phyloP scores from a whole-genome alignment of 768 basidiomycete species.

The Lactarius sp. region DNA sequence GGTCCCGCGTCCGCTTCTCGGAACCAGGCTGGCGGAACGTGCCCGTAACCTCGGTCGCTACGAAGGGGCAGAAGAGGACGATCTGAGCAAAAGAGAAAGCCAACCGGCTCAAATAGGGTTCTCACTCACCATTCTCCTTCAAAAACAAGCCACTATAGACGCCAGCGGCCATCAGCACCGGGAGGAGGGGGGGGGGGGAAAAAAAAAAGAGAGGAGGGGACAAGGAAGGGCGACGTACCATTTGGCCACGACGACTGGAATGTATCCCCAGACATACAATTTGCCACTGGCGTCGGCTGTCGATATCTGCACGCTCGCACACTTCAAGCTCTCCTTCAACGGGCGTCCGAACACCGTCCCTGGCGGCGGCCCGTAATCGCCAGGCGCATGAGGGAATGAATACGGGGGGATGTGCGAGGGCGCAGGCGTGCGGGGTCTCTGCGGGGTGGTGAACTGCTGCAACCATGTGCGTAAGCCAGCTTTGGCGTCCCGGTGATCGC shows the following conservation, averaged over 20 bases:
- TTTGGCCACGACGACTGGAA: conserved; percentile 96
- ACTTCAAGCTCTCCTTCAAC: conserved; percentile 75
- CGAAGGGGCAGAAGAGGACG: not conserved
- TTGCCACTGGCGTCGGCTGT: conserved; percentile 80
- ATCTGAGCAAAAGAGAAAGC: not conserved
- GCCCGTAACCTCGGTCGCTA: conserved; percentile 86
- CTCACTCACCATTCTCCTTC: conserved; percentile 77
- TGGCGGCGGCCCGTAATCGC: conserved; percentile 33
- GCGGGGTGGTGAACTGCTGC: conserved; percentile 65
- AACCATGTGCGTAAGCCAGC: conserved; percentile 70
- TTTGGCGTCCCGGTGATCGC: conserved; percentile 12
- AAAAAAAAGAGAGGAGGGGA: not conserved
- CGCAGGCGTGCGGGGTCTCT: conserved; percentile 48
- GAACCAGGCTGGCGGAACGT: conserved; percentile 97
- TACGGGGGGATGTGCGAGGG: not conserved
- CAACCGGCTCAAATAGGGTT: conserved; percentile 1
- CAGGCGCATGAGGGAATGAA: not conserved
- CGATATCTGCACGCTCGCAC: conserved; percentile 91
- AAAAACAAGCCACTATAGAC: conserved; percentile 76
- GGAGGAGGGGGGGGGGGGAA: not conserved
- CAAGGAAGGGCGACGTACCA: conserved; percentile 51
- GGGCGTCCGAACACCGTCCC: conserved; percentile 77
- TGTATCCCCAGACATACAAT: conserved; percentile 87
- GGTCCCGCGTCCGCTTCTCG: conserved; percentile 89
- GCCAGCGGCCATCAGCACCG: not conserved